Percentiles rank a stretch among this genome's conserved stretches.
phyloP scores from a whole-genome alignment of 2,329 filamentous ascomycete genomes.

The Davidsoniella eucalypti region DNA sequence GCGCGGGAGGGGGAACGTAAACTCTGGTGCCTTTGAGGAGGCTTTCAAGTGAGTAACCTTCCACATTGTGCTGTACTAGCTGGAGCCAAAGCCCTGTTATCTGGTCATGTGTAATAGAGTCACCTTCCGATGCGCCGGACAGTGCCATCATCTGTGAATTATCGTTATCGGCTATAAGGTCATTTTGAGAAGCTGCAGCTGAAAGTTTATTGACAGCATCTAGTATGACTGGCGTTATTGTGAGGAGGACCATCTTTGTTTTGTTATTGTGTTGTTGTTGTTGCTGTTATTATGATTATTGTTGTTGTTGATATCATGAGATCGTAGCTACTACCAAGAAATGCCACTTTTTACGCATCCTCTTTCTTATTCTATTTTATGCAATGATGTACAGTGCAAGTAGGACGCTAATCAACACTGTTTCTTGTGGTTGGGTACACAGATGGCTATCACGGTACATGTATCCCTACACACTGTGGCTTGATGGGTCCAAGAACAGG shows the following conservation, averaged over 20 bases:
- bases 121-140: slow-evolving; percentile 31
- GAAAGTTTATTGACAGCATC: slow-evolving; percentile 34
- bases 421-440: no score
- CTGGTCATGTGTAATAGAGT: slow-evolving; percentile 56
- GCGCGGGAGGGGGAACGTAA: slow-evolving; percentile 64
- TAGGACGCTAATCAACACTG: no score
- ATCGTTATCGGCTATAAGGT: slow-evolving; percentile 2
- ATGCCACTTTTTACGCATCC: no score
- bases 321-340: no score
- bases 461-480: no score
- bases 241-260: slow-evolving; percentile 54
- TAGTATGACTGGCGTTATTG: slow-evolving; percentile 54
- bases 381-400: no score
- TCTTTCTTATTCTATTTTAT: no score
- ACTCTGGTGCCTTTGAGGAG: slow-evolving; percentile 57
- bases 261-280: not conserved
- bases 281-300: not conserved
- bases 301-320: not conserved
- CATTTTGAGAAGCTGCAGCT: not conserved
- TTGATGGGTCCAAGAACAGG: no score
- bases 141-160: not conserved
- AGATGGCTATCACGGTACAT: no score
- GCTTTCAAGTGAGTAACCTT: slow-evolving; percentile 40
- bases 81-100: slow-evolving; percentile 44
- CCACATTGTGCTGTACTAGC: slow-evolving; percentile 24